Percentiles rank a stretch among this genome's conserved stretches.
Evolutionary conservation across 1,139 yeast genomes (phyloP).

Genomic region (Kodamaea ohmeri): DNA sequence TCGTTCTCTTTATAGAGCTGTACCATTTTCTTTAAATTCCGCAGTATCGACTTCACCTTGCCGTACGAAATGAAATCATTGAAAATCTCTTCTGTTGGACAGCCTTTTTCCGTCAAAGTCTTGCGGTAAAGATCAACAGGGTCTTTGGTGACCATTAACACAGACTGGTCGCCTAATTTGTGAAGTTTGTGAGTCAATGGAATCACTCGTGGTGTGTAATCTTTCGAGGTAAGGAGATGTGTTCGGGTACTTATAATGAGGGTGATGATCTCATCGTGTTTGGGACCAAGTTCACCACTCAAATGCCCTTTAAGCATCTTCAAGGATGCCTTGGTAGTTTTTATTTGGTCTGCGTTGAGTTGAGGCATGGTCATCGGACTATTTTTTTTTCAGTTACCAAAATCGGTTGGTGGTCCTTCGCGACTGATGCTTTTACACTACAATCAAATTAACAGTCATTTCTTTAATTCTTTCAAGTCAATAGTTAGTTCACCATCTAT

Average conservation of each 20-base stretch:
- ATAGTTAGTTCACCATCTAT: too few species aligned
- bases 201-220: constrained; percentile 62
- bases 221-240: constrained; percentile 49
- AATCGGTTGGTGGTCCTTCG: too few species aligned
- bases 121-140: constrained; percentile 57
- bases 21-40: constrained; percentile 42
- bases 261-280: constrained; percentile 36
- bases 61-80: constrained; percentile 57
- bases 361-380: constrained; percentile 7
- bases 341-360: constrained; percentile 5
- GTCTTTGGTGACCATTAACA: constrained; percentile 65
- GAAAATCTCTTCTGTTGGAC: constrained; percentile 58
- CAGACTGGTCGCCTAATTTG: constrained; percentile 45
- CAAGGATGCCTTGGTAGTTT: constrained; percentile 31
- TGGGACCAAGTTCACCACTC: constrained; percentile 18
- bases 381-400: constrained; percentile 1
- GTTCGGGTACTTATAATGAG: constrained; percentile 53
- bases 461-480: too few species aligned
- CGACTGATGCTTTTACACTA: too few species aligned
- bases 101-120: constrained; percentile 43
- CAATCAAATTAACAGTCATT: too few species aligned
- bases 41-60: constrained; percentile 48
- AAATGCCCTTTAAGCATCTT: constrained; percentile 35
- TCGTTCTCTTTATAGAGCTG: constrained; percentile 60
- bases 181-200: constrained; percentile 55